Evolutionary conservation across 495 filamentous ascomycete species (phyloP).

Genomic region (Aspergillus steynii): DNA sequence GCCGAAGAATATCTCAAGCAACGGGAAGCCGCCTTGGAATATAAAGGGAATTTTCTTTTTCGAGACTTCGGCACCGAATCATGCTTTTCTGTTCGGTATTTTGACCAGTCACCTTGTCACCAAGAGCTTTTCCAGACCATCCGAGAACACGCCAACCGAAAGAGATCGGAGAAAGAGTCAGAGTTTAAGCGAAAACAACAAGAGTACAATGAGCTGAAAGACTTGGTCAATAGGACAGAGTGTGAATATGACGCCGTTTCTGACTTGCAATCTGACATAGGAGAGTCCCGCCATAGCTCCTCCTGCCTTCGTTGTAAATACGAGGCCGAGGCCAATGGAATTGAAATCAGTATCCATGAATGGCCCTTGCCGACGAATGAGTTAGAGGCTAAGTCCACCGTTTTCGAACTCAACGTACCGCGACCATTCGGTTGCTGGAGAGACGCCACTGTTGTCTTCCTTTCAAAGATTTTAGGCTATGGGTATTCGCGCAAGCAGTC

Average conservation of each 20-base stretch:
- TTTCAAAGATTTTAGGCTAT: conserved; percentile 38
- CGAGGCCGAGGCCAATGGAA: conserved; percentile 18
- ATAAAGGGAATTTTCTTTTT: conserved; percentile 34
- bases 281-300: conserved; percentile 18
- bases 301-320: conserved; percentile 35
- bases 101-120: conserved; percentile 44
- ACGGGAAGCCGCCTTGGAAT: conserved; percentile 21
- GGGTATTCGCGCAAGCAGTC: conserved; percentile 10
- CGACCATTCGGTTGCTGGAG: conserved; percentile 52
- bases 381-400: conserved; percentile 40
- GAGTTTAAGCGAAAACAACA: conserved; percentile 39
- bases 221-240: conserved; percentile 10
- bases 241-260: conserved; percentile 26
- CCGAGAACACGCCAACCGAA: conserved; percentile 27
- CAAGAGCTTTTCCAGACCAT: conserved; percentile 43
- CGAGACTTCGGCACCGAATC: conserved; percentile 15
- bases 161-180: conserved; percentile 34
- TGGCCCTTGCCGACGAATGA: conserved; percentile 56
- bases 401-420: conserved; percentile 61
- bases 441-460: conserved; percentile 45
- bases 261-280: conserved; percentile 9
- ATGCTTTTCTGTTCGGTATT: conserved; percentile 58
- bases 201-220: conserved; percentile 35
- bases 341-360: conserved; percentile 57
- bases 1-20: conserved; percentile 52